phyloP scores from a whole-genome alignment of 768 basidiomycete species.

The Roridomyces roridus region DNA sequence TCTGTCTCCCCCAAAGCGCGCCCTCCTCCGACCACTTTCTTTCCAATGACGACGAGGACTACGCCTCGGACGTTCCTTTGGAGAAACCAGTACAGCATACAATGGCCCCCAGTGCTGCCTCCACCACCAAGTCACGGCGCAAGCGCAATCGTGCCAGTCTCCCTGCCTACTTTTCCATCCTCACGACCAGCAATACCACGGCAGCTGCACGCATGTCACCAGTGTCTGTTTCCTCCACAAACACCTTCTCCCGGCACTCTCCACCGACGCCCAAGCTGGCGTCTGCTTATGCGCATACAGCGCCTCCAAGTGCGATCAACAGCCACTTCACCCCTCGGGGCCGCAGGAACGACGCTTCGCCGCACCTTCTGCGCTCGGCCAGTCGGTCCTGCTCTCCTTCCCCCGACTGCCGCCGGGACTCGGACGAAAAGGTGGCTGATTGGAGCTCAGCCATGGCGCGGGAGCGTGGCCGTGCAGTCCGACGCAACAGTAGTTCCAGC shows the following conservation, averaged over 20 bases:
- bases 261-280: constrained; percentile 67
- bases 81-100: constrained; percentile 29
- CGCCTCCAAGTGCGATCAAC: constrained; percentile 37
- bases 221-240: constrained; percentile 53
- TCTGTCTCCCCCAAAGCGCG: constrained; percentile 49
- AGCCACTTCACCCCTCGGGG: constrained; percentile 52
- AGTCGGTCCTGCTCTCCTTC: constrained; percentile 48
- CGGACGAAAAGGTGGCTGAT: constrained; percentile 49
- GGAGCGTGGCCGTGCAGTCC: constrained; percentile 49
- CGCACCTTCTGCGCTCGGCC: constrained; percentile 38
- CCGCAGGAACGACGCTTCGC: constrained; percentile 48
- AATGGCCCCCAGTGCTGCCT: constrained; percentile 29
- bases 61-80: constrained; percentile 39
- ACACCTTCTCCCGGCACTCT: constrained; percentile 55
- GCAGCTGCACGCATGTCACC: constrained; percentile 44
- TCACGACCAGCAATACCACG: constrained; percentile 55
- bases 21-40: constrained; percentile 37
- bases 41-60: constrained; percentile 50
- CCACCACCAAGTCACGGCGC: constrained; percentile 49
- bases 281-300: constrained; percentile 24
- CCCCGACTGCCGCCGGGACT: constrained; percentile 39
- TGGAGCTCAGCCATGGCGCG: constrained; percentile 49
- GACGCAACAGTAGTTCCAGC: constrained; percentile 51
- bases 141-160: constrained; percentile 74
- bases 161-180: constrained; percentile 77